phyloP scores from a whole-genome alignment of 106 monocot species.

The Acanthochlamys bracteata region DNA sequence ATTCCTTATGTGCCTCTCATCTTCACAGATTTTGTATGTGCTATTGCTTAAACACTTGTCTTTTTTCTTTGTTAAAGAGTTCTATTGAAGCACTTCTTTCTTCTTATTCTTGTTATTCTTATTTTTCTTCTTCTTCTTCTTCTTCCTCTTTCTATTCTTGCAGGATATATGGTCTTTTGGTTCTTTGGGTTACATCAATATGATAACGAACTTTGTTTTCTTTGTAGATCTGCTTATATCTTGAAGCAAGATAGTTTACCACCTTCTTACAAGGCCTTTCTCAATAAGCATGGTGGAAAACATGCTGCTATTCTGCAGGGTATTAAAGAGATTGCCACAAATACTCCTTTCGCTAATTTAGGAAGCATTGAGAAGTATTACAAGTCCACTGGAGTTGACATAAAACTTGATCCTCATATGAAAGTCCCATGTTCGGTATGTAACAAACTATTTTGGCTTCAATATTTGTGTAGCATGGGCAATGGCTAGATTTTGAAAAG shows the following conservation, averaged over 20 bases:
- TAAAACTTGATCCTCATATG: conserved; percentile 84
- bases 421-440: conserved; percentile 94
- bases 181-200: neutral
- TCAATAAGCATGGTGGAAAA: conserved; percentile 97
- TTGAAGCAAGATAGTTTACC: conserved; percentile 94
- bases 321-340: conserved; percentile 46
- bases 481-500: no score
- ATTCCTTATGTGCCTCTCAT: conserved; percentile 95
- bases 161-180: no score
- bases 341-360: conserved; percentile 49
- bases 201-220: neutral
- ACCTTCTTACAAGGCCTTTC: conserved; percentile 76
- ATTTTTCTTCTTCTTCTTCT: no score
- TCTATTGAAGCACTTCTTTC: no score
- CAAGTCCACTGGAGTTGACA: conserved; percentile 55
- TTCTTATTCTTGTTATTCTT: no score
- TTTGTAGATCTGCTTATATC: conserved; percentile 83
- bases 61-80: no score
- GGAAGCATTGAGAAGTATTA: conserved; percentile 64
- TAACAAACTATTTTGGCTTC: conserved; percentile 6
- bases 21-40: conserved; percentile 95
- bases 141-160: no score
- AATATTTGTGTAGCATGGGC: no score
- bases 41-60: conserved; percentile 1
- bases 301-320: conserved; percentile 55